These are phyloP conservation scores for Diaporthe citrichinensis DNA, from an alignment of 2,329 filamentous ascomycete genomes.

Conservation along the genomic window DNA sequence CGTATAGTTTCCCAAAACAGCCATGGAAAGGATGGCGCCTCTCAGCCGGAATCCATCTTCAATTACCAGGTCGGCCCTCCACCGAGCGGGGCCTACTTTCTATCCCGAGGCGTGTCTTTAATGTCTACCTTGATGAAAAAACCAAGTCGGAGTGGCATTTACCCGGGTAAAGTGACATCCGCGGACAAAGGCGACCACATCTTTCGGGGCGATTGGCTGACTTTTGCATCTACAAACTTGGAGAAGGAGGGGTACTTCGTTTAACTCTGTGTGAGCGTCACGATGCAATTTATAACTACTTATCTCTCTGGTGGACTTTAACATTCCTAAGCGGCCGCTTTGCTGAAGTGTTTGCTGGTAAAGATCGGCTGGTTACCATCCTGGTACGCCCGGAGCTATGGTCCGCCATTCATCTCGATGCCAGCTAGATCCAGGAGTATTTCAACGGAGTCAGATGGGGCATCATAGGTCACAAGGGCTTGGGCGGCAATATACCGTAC, in stretches of 20 bases:
- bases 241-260: not conserved
- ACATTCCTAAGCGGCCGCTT: not conserved
- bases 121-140: not conserved
- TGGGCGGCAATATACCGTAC: not conserved
- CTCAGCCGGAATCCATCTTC: not conserved
- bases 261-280: not conserved
- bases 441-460: not conserved
- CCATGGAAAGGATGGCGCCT: not conserved
- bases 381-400: not conserved
- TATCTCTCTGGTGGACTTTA: not conserved
- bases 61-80: not conserved
- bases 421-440: not conserved
- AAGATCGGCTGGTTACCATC: not conserved
- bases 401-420: not conserved
- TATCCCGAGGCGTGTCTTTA: not conserved
- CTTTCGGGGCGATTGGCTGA: not conserved
- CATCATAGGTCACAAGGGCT: not conserved
- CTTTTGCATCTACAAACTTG: not conserved
- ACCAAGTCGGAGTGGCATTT: not conserved
- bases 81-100: not conserved
- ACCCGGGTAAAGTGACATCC: constrained; percentile 8
- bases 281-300: not conserved
- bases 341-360: not conserved
- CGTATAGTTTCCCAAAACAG: not conserved
- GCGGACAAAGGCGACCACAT: not conserved